Percentiles rank a stretch among this genome's conserved stretches.
These are phyloP conservation scores for Pharnaceum exiguum DNA, from an alignment of 148 eudicot genomes.

Conservation along the genomic window DNA sequence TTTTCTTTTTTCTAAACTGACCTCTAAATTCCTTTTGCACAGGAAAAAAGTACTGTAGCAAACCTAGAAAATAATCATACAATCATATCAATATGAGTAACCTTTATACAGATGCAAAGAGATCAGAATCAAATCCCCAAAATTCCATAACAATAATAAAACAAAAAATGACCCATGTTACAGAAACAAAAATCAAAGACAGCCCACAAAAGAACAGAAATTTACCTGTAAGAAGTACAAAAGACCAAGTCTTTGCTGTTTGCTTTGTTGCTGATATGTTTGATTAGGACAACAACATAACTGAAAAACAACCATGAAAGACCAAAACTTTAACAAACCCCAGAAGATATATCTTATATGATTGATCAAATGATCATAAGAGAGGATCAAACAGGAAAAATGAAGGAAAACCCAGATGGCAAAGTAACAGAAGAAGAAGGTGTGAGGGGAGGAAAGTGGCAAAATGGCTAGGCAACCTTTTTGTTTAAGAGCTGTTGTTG, in stretches of 20 bases:
- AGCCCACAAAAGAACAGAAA: too few species aligned
- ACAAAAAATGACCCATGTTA: not conserved
- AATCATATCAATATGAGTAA: not conserved
- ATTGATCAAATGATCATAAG: not conserved
- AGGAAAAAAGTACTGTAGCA: not conserved
- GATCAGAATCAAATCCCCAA: conserved; percentile 26
- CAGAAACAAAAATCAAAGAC: not conserved
- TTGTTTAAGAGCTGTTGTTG: too few species aligned
- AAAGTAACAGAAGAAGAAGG: not conserved
- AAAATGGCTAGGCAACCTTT: conserved; percentile 16
- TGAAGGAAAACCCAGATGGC: not conserved
- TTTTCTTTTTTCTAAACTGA: too few species aligned
- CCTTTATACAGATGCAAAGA: conserved; percentile 3
- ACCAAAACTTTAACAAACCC: too few species aligned
- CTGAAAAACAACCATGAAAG: too few species aligned
- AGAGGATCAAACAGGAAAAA: not conserved
- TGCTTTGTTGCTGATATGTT: too few species aligned
- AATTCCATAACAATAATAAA: conserved; percentile 3
- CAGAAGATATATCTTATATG: not conserved
- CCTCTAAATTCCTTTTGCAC: too few species aligned
- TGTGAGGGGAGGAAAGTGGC: not conserved
- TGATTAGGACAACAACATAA: too few species aligned
- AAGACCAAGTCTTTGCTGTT: too few species aligned
- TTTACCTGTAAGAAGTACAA: too few species aligned
- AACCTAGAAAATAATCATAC: not conserved